Evolutionary conservation across 2,329 filamentous ascomycete genomes (phyloP), one percentile per base, ranked within the genome.

Genomic region (Arthroderma sp.): DNA sequence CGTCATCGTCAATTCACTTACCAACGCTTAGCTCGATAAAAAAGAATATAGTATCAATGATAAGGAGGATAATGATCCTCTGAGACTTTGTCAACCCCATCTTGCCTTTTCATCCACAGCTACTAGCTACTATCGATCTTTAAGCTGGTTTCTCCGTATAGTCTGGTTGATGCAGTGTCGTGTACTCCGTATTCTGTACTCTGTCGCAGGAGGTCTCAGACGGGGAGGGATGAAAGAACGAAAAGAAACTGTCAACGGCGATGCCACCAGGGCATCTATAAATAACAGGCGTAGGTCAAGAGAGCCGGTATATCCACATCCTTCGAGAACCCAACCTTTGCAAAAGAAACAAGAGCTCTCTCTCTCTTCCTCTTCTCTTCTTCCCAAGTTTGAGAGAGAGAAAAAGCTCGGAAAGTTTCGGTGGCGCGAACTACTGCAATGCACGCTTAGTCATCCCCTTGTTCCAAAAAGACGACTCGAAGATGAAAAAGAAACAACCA

Each of bases 21-120:
- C 79, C 91, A 61, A 86, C 83, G 58, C 86, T 83, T 61, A 98
- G 75, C 74, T 98, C 93, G 59, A 97, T 76, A 52, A 95, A 73
- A 74, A 98, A 96, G 77, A 98, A 98, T 41, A 81, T 79, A 55
- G 84, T 79, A 74, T 97, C 91, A 68, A 98, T 95, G 62, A 77
- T 86, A 70, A 98, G 83, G 80, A 98, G 88, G 71, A 96, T 86
- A 74, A 87, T 81, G 71, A 98, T 97, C 71, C 91, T 85, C 66
- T 86, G 88, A 64, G 86, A 87, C 74, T 98, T 98, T 68, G 91
- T 94, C 79, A 91, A 87, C 63, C 81, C 86, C 89, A 95, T 94
- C 52, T 41, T 65, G 15, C 25, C n/a, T n/a, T n/a, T n/a, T n/a
- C n/a, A n/a, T n/a, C 4, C 28, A 31, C 28, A 31, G 28, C 28